Conservation (phyloP, 352 stramenopile species). For the Globisporangium paroecandrum region DNA sequence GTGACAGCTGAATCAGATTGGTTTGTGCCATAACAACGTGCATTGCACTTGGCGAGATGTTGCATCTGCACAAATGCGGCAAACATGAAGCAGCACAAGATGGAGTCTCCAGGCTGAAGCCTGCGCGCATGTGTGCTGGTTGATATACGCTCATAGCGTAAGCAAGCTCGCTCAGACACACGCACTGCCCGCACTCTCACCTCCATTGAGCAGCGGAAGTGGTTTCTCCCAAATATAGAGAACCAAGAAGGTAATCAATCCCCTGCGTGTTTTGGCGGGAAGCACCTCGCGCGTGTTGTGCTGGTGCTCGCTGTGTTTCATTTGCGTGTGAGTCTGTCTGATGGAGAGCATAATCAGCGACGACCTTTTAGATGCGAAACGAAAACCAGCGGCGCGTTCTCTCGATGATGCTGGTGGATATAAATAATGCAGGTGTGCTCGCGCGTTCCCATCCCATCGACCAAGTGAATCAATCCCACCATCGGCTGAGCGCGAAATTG, state of each 20-base stretch:
- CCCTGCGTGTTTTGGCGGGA: neutral
- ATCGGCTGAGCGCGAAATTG: neutral
- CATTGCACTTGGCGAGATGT: neutral
- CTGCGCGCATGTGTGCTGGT: neutral
- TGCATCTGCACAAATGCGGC: neutral
- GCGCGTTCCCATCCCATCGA: neutral
- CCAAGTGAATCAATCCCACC: neutral
- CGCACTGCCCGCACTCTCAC: neutral
- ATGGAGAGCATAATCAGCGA: neutral
- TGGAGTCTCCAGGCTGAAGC: neutral
- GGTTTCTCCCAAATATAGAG: neutral
- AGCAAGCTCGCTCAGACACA: neutral
- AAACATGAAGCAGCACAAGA: neutral
- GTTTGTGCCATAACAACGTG: neutral
- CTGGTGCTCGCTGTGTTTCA: neutral
- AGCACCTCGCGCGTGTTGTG: neutral
- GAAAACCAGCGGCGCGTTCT: neutral
- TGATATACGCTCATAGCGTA: neutral
- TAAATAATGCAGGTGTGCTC: neutral
- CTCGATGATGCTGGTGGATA: neutral
- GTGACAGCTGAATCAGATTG: neutral
- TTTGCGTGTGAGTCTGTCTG: neutral
- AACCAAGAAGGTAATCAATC: neutral
- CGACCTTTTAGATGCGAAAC: neutral
- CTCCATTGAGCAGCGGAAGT: neutral